These are phyloP conservation scores for Daedalea quercina DNA, from an alignment of 768 basidiomycete genomes.

Conservation along the genomic window DNA sequence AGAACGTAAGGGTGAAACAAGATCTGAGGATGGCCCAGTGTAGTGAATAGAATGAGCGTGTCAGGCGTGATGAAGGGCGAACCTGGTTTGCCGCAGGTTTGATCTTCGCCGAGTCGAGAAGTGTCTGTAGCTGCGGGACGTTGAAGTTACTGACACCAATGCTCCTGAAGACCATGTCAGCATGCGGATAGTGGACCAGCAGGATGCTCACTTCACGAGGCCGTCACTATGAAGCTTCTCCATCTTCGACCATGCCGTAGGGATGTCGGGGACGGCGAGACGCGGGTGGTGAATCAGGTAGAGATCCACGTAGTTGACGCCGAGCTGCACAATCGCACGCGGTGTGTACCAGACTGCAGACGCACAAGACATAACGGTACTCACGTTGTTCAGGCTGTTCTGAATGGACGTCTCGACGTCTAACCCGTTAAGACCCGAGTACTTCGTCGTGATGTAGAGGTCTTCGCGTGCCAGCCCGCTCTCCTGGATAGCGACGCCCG, in stretches of 20 bases:
- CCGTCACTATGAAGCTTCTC: conserved; percentile 52
- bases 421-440: conserved; percentile 42
- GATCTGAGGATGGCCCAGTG: conserved; percentile 35
- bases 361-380: conserved; percentile 11
- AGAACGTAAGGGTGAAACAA: conserved; percentile 68
- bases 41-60: not conserved
- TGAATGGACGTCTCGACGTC: conserved; percentile 49
- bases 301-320: conserved; percentile 57
- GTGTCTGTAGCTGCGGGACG: conserved; percentile 43
- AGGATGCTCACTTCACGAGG: conserved; percentile 40
- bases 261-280: conserved; percentile 50
- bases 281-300: conserved; percentile 63
- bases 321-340: conserved; percentile 39
- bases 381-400: conserved; percentile 49
- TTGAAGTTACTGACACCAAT: conserved; percentile 71
- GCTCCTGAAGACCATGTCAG: conserved; percentile 34
- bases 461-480: conserved; percentile 49
- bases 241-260: conserved; percentile 56
- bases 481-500: conserved; percentile 40
- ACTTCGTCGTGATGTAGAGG: conserved; percentile 63
- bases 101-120: conserved; percentile 52
- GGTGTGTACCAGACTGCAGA: not conserved
- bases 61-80: conserved; percentile 1
- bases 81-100: conserved; percentile 68
- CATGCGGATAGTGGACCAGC: not conserved